Base-by-base conservation (phyloP, 2,329 filamentous ascomycete species). In the Diaporthe sp. region DNA sequence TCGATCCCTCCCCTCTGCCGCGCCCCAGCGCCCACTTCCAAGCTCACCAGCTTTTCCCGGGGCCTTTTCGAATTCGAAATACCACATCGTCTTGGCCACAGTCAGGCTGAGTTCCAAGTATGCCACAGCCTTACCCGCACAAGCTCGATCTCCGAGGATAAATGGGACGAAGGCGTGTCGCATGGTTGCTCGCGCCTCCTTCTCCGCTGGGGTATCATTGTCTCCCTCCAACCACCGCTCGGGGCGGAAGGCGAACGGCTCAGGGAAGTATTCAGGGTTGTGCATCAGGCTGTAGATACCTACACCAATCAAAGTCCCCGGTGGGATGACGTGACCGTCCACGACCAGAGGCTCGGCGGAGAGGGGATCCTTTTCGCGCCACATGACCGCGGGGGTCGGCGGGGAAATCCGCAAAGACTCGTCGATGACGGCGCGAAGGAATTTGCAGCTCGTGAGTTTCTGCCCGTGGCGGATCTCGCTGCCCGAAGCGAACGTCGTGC, bases 231-330 rank as follows among this genome's bases (percentile, higher is more conserved):
- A 78, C 83, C 83, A 84, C 1, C 82, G 80, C 52, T 84, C 81
- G 3, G 83, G 83, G 0, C 78, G 75, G 68, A 78, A 85, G 0
- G 42, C 74, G 55, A 77, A 79, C 1, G 83, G 79, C 2, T 82
- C 76, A 1, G 80, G 78, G 70, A 80, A 84, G 75, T 83, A 82
- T 7, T 77, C 76, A 35, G 76, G 75, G 60, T 81, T 80, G 61
- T 82, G 81, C 70, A 84, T 81, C 42, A 84, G 77, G n/a, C 79
- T 76, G 70, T 83, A 85, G 60, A 77, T 77, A 2, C 77, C 76
- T 7, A 80, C 80, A 25, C 82, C 83, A n/a, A 84, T 78, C 58
- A 79, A 76, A 3, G 73, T 79, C 30, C 82, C 83, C 0, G 60
- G 78, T 2, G 83, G 83, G 45, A 84, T 75, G 52, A 74, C 72